Base-by-base conservation (phyloP, 805 yeast genomes). In the Yarrowia sp. region DNA sequence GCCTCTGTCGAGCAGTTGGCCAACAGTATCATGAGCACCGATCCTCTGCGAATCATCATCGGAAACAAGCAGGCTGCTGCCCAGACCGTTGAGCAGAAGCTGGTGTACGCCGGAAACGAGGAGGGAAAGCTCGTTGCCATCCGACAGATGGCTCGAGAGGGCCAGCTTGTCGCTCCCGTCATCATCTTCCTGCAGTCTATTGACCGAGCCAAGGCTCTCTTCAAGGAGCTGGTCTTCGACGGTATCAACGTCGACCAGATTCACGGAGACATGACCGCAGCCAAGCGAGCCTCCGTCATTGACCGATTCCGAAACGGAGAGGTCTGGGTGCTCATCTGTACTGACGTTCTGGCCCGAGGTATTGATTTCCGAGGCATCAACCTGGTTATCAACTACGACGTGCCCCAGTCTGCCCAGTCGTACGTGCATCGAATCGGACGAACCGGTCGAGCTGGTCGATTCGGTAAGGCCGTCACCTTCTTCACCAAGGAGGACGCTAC, bases 361-460 rank as follows among this genome's bases (percentile, higher is more conserved):
- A 89, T 94, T 63, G 99, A 94, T 74, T 94, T 94, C 77, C 90
- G 90, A 70, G 97, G 97, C 62, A 93, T 94, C 55, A 94, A 92
- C 70, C 73, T 96, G 63, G 97, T 94, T 39, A 89, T 94, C 67
- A 94, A 94, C 75, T 94, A 94, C 73, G 99, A 94, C 74, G 96
- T 94, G 12, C 99, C 99, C 16, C 88, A 85, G 68, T 83, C 87
- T 44, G 90, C 97, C 0, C 97, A 93, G 73, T 87, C 97, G 0
- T 94, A 94, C 72, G 97, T 94, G 47, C 99, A 94, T 74, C 84
- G 99, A 76, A 90, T 94, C 69, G 99, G 99, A 74, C 87, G 99
- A 80, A 93, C 99, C 1, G 99, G 99, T 67, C 86, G 99, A 80
- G 97, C 90, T 61, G 97, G 96, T 0, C 84, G 87, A 64, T 69